Evolutionary conservation across 371 early-diverging fungal genomes (phyloP), one percentile per base, ranked within the genome.

Genomic region (Mucor irregularis): DNA sequence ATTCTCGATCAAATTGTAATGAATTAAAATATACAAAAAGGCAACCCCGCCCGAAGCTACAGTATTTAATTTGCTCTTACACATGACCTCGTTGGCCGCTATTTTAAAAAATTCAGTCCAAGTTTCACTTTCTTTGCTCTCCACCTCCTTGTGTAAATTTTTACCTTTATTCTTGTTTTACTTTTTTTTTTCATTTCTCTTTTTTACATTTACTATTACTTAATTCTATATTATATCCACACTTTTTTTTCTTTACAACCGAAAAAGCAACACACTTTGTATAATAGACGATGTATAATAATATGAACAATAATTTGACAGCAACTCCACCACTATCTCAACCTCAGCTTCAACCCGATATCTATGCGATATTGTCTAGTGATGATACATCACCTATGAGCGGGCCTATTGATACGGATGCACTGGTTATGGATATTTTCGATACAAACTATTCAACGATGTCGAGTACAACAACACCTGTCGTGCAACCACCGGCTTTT

Each of bases 371-470:
- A 25, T 42, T 64, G 31, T 58, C 59, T 40, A 42, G 35, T 24
- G 64, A 64, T 26, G 61, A 61, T 30, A 31, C 61, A n/a, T 25
- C 48, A n/a, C 45, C 25, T 13, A 10, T 58, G 2, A 34, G 51
- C 26, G 58, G 22, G 19, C 43, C 49, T 10, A 56, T 64, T 31
- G 58, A 64, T n/a, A 46, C 58, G 0, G 46, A 53, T 14, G 58
- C 53, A 19, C 33, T 64, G 22, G 55, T 59, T 21, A 58, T 53
- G 40, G 43, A 49, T 28, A 58, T 64, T 17, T 58, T 58, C 35
- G 45, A 51, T 29, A 56, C 40, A 13, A 14, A 42, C 14, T 46
- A 45, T 29, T 28, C 31, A n/a, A n/a, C 2, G 29, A n/a, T n/a
- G n/a, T n/a, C n/a, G n/a, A n/a, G n/a, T n/a, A n/a, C n/a, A n/a